Conservation (phyloP, 1,139 yeast genomes). For the Blastobotrys arbuscula region DNA sequence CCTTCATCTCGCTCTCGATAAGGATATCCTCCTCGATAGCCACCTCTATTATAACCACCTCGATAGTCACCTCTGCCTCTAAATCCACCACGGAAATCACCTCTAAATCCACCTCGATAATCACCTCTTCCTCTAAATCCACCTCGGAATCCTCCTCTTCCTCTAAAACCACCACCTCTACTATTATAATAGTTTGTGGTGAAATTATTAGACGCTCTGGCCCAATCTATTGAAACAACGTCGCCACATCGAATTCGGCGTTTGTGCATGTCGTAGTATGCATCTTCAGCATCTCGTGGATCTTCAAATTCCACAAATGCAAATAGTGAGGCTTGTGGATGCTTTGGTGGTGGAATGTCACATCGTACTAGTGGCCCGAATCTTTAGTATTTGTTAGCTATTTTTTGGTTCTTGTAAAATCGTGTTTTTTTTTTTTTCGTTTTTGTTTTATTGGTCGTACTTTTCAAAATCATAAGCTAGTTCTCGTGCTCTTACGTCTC, state of each 20-base stretch:
- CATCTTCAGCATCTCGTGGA: slow-evolving; percentile 56
- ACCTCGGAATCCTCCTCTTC: not conserved
- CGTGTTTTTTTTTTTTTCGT: not conserved
- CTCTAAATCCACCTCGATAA: not conserved
- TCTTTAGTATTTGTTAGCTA: slow-evolving; percentile 30
- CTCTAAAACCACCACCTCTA: not conserved
- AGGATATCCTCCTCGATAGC: not conserved
- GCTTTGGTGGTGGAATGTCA: slow-evolving; percentile 66
- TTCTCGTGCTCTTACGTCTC: slow-evolving; percentile 57
- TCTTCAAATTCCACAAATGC: slow-evolving; percentile 70
- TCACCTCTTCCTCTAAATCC: not conserved
- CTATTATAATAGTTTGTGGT: too few species aligned
- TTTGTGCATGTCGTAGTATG: slow-evolving; percentile 45
- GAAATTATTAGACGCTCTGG: slow-evolving; percentile 14
- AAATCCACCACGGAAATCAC: not conserved
- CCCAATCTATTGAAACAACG: slow-evolving; percentile 22
- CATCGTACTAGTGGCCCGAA: slow-evolving; percentile 61
- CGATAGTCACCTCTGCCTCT: not conserved
- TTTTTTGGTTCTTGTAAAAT: not conserved
- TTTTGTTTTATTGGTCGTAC: slow-evolving; percentile 38
- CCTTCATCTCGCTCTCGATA: not conserved
- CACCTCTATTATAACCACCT: not conserved
- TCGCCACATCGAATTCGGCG: slow-evolving; percentile 29
- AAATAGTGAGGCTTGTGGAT: slow-evolving; percentile 46
- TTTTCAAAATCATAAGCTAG: slow-evolving; percentile 65